Evolutionary conservation across 768 basidiomycete species (phyloP), one percentile per base, ranked within the genome.

Genomic region (Sarcodon sp.): DNA sequence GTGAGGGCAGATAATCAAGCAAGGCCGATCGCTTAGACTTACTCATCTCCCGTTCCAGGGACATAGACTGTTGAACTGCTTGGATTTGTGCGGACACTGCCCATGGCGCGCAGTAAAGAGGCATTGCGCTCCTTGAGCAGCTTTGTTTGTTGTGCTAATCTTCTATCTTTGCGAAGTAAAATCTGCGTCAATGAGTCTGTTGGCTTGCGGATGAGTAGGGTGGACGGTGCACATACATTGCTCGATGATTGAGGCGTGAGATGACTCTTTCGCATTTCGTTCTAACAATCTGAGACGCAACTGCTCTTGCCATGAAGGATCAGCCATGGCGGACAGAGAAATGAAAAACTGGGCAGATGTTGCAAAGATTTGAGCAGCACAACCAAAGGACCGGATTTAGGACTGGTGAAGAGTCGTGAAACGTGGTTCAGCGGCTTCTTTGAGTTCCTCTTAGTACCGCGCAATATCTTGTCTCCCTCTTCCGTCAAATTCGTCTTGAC

Each of bases 101-200:
- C 79, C 7, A 92, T 89, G 6, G 88, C 89, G 50, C 86, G 78
- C 49, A 97, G 69, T 31, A 98, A 75, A 8, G 87, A 84, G 12
- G 82, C 77, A 75, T 97, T 97, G 48, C 94, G 77, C 59, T 94
- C 87, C 62, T 90, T 94, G 59, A 97, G 72, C 12, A 92, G 73
- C 58, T 88, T 83, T 16, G 93, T 87, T 64, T 92, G 90, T 59
- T 90, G 87, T 3, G 92, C 91, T 54, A 97, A 74, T 59, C 89
- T 80, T 52, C 87, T 80, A 70, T 93, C 93, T 97, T 66, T 54
- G 43, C 21, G 34, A 47, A 53, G 45, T 47, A 53, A 41, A 37
- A 45, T 45, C 48, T 55, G 31, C 41, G 53, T 53, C 13, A 45
- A 46, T 37, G 47, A 16, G 43, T 18, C 15, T 43, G 35, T 55